Base-by-base conservation (phyloP, 2,329 filamentous ascomycete genomes). In the Didymella exigua region DNA sequence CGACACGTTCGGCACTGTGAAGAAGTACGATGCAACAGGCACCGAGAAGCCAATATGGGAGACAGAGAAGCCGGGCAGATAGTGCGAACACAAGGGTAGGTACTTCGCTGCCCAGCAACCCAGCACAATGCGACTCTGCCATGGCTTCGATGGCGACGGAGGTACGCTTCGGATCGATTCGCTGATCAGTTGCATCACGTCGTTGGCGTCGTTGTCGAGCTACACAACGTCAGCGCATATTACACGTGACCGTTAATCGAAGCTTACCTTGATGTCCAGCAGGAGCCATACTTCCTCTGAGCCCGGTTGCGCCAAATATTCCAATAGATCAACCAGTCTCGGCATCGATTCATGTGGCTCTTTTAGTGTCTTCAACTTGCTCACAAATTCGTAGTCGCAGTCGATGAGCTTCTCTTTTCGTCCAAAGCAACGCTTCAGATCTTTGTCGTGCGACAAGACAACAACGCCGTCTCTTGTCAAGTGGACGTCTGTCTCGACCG, bases 401-500 rank as follows among this genome's bases (percentile, higher is more conserved):
- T 96, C 89, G 43, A 84, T 81, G 54, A 97, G 83, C 65, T 85
- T 87, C 29, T 87, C 82, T 27, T 88, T 79, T n/a, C 85, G 77
- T 11, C 92, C 92, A 71, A 89, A 97, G 75, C 91, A 96, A 41
- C 93, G 84, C 73, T 89, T 87, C 29, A 97, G 79, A 2, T 85
- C 87, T 5, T 84, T 78, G 71, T 97, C 93, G 79, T 96, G 92
- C 40, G 89, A 91, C 34, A 98, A 77, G 9, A 98, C 90, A 0
- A 96, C 89, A 0, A 96, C 87, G 6, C 88, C 87, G 68, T 98
- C 93, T 58, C 83, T 86, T 13, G 90, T 88, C 29, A 97, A 76
- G 72, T 96, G 93, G 8, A 97, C 76, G 68, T 98, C 93, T 16
- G 91, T 96, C 78, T 98, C 93, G 24, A 98, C 79, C 0, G 89